Percentiles rank a stretch among this genome's conserved stretches.
Conservation (phyloP, 257 asterid species). For the Thymus quinquecostatus region DNA sequence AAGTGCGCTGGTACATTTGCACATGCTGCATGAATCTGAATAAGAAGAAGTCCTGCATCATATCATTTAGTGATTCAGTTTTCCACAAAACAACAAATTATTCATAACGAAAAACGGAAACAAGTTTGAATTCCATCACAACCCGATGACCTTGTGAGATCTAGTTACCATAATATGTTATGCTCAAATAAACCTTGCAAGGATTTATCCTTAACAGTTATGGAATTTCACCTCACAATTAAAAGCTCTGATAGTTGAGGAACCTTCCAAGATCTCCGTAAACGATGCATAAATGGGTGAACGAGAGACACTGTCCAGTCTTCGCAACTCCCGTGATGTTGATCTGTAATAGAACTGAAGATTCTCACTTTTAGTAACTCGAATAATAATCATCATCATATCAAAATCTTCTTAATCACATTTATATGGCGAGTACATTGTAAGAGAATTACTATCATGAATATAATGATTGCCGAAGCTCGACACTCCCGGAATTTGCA, state of each 20-base stretch:
- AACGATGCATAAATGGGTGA: conserved; percentile 96
- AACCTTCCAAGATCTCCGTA: conserved; percentile 92
- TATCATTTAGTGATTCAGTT: neutral
- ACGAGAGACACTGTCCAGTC: conserved; percentile 96
- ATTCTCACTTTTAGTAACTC: conserved; percentile 37
- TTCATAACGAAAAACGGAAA: neutral
- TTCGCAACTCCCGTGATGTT: conserved; percentile 91
- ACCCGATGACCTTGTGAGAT: too few relatives aligned
- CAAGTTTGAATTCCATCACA: too few relatives aligned
- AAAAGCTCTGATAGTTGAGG: conserved; percentile 91
- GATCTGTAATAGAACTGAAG: conserved; percentile 93
- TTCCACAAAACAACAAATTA: neutral
- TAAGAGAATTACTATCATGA: too few relatives aligned
- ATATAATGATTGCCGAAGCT: too few relatives aligned
- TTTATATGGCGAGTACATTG: too few relatives aligned
- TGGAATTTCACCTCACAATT: conserved; percentile 57
- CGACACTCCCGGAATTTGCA: too few relatives aligned
- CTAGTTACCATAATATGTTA: too few relatives aligned
- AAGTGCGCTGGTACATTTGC: conserved; percentile 75
- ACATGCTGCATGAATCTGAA: conserved; percentile 65
- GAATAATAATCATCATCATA: neutral
- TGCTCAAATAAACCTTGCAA: neutral
- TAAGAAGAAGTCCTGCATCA: conserved; percentile 68
- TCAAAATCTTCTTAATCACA: conserved; percentile 8
- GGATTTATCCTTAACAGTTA: neutral